phyloP scores from a whole-genome alignment of 768 basidiomycete genomes.

The Hortiboletus flavorubellus region DNA sequence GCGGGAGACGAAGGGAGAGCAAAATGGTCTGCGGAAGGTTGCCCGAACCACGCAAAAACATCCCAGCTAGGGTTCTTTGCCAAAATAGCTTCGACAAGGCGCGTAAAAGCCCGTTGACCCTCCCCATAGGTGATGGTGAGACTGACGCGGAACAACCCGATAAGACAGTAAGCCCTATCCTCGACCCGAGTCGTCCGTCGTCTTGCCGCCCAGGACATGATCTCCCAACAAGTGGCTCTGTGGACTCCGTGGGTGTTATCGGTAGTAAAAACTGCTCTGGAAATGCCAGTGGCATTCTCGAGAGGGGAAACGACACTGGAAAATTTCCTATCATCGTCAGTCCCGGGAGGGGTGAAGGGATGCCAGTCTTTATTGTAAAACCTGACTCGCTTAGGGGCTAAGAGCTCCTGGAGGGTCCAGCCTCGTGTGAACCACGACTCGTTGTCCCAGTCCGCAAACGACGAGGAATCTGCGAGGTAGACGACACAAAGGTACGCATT shows the following conservation, averaged over 20 bases:
- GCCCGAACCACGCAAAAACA: constrained; percentile 16
- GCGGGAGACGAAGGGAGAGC: constrained; percentile 13
- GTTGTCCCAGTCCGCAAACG: neutral
- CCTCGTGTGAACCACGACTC: constrained; percentile 18
- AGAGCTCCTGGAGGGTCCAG: constrained; percentile 11
- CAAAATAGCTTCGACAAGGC: constrained; percentile 13
- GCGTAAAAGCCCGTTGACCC: constrained; percentile 17
- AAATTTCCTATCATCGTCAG: neutral
- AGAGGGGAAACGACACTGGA: neutral
- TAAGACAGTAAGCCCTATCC: constrained; percentile 23
- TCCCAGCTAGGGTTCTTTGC: constrained; percentile 9
- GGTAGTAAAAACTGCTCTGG: neutral
- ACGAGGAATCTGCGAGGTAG: constrained; percentile 8
- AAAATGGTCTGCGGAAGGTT: constrained; percentile 7
- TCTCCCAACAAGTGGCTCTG: constrained; percentile 5
- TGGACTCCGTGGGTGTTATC: neutral
- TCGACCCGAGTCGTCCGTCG: constrained; percentile 21
- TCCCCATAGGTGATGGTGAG: constrained; percentile 23
- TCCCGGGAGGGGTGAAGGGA: neutral
- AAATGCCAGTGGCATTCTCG: constrained; percentile 2
- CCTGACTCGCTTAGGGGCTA: constrained; percentile 18
- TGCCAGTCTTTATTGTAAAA: constrained; percentile 19
- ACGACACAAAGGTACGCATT: constrained; percentile 19
- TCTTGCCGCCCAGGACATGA: constrained; percentile 22
- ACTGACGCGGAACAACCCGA: constrained; percentile 17